Evolutionary conservation across 495 filamentous ascomycete genomes (phyloP).

Genomic region (Aspergillus hancockii): DNA sequence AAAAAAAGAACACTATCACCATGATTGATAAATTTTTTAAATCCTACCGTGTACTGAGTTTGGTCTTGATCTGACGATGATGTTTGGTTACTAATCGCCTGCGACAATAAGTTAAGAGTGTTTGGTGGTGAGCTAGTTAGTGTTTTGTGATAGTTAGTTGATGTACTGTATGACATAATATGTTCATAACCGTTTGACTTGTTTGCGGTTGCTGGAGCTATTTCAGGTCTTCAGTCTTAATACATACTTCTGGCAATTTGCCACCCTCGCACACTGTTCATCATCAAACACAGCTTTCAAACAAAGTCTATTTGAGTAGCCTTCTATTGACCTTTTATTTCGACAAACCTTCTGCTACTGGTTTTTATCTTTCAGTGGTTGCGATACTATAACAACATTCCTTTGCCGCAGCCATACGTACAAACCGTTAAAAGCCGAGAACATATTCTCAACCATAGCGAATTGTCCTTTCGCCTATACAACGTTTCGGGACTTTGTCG

Average conservation of each 20-base stretch:
- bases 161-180: conserved; percentile 4
- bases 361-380: neutral
- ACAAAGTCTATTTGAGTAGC: neutral
- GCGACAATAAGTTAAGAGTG: too few species aligned
- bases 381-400: neutral
- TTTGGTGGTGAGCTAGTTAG: too few species aligned
- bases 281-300: neutral
- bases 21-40: too few species aligned
- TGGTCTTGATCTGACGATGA: too few species aligned
- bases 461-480: neutral
- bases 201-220: conserved; percentile 18
- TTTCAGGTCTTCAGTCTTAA: neutral
- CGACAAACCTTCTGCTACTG: neutral
- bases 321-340: neutral
- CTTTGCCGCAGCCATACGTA: neutral
- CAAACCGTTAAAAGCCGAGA: neutral
- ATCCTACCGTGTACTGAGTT: too few species aligned
- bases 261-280: conserved; percentile 3
- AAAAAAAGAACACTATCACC: too few species aligned
- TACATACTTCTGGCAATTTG: neutral
- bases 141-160: neutral
- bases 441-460: neutral
- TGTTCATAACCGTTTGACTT: conserved; percentile 20
- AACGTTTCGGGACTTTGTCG: neutral
- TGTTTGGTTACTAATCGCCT: too few species aligned